Percentiles rank a stretch among this genome's conserved stretches.
phyloP scores from a whole-genome alignment of 176 grass and related monocot genomes.

The Avena insularis region DNA sequence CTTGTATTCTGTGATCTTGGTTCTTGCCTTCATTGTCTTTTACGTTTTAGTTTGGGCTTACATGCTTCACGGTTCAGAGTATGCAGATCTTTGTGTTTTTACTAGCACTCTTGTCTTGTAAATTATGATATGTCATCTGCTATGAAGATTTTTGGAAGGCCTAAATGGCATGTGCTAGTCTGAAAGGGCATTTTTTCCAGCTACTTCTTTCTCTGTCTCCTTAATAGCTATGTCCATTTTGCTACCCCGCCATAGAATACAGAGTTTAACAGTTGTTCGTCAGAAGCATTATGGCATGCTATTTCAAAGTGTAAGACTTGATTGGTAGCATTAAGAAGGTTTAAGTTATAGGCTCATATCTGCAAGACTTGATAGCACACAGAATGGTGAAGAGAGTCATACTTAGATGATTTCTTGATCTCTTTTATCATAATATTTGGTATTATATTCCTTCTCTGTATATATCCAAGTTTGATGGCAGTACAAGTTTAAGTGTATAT shows the following conservation, averaged over 20 bases:
- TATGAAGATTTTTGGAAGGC: background rate
- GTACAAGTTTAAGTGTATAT: background rate
- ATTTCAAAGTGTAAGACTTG: background rate
- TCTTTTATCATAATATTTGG: background rate
- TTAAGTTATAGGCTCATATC: background rate
- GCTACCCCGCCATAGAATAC: background rate
- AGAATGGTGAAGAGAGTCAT: background rate
- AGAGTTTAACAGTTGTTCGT: background rate
- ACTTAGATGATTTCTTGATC: background rate
- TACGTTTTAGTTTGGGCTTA: background rate
- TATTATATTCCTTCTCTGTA: background rate
- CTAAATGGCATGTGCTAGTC: background rate
- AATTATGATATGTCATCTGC: background rate
- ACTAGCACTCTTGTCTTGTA: background rate
- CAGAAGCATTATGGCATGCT: background rate
- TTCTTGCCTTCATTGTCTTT: background rate
- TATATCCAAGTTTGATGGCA: constrained; percentile 3
- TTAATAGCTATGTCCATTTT: background rate
- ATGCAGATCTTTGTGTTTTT: background rate
- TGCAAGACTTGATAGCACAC: background rate
- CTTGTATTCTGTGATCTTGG: background rate
- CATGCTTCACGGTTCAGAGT: constrained; percentile 16
- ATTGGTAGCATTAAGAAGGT: background rate
- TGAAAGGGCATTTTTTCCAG: background rate
- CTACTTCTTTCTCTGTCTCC: background rate